phyloP scores from a whole-genome alignment of 164 flowering plant species.

The Umbellularia californica region DNA sequence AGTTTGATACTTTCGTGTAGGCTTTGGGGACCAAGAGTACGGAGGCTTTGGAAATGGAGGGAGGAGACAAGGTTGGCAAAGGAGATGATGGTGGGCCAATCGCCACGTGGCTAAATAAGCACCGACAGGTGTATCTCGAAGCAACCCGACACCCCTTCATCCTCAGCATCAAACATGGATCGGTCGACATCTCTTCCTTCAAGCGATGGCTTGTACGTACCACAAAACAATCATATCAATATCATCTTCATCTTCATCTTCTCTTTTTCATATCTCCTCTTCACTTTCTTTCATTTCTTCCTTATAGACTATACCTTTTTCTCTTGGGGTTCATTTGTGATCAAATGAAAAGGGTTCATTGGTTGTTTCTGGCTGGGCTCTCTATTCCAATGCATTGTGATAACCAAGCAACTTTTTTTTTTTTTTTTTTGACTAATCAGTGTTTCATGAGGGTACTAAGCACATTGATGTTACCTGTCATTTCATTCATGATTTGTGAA shows the following conservation, averaged over 20 bases:
- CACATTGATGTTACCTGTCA: no score
- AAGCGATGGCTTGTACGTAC: slow-evolving; percentile 72
- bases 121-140: slow-evolving; percentile 35
- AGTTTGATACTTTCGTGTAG: neutral
- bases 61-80: slow-evolving; percentile 66
- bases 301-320: neutral
- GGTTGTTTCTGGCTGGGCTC: no score
- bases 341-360: no score
- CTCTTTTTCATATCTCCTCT: neutral
- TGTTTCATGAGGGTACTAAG: no score
- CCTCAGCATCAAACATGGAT: slow-evolving; percentile 64
- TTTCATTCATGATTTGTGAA: no score
- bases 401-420: no score
- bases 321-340: neutral
- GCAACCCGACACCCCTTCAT: slow-evolving; percentile 81
- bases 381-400: no score
- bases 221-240: neutral
- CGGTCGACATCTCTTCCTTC: slow-evolving; percentile 61
- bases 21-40: neutral
- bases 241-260: neutral
- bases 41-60: slow-evolving; percentile 14
- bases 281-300: neutral
- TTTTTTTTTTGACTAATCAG: no score
- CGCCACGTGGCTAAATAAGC: slow-evolving; percentile 55
- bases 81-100: slow-evolving; percentile 26